A percentile compares a stretch with the other conserved stretches of the same genome.
These are phyloP conservation scores for Endothia cerciana DNA, from an alignment of 2,329 filamentous ascomycete genomes.

Conservation along the genomic window DNA sequence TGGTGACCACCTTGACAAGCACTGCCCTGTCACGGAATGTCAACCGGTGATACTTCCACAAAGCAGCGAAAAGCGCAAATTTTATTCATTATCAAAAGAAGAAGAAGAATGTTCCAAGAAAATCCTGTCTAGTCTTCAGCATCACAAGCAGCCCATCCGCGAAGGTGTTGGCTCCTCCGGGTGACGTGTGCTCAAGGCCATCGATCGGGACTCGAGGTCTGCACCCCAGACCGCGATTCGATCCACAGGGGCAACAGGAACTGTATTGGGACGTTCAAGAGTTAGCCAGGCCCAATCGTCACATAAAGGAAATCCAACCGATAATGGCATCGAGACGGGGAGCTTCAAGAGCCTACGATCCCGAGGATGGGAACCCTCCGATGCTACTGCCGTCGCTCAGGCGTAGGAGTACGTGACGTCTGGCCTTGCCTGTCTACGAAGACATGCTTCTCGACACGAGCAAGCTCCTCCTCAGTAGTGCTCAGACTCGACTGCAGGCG, in stretches of 20 bases:
- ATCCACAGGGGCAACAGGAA: no score
- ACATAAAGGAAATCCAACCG: background rate
- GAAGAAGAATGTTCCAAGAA: no score
- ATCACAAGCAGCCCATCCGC: no score
- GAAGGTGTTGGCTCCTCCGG: no score
- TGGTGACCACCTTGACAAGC: background rate
- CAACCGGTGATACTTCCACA: background rate
- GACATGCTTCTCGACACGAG: background rate
- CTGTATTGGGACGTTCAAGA: no score
- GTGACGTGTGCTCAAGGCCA: no score
- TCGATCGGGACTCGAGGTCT: no score
- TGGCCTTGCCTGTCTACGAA: background rate
- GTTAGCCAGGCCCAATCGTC: background rate
- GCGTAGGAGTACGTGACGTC: background rate
- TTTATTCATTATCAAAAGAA: no score
- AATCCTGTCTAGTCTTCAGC: no score
- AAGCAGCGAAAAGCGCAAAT: no score
- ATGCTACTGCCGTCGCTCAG: background rate
- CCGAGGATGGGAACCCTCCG: background rate
- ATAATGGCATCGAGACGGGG: background rate
- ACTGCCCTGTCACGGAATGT: background rate
- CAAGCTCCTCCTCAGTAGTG: background rate
- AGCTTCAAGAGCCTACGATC: no score
- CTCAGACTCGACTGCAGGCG: constrained; percentile 1
- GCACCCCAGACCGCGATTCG: no score